These are phyloP conservation scores for Trebouxia gelatinosa DNA, from an alignment of 163 green algal species.

Conservation along the genomic window DNA sequence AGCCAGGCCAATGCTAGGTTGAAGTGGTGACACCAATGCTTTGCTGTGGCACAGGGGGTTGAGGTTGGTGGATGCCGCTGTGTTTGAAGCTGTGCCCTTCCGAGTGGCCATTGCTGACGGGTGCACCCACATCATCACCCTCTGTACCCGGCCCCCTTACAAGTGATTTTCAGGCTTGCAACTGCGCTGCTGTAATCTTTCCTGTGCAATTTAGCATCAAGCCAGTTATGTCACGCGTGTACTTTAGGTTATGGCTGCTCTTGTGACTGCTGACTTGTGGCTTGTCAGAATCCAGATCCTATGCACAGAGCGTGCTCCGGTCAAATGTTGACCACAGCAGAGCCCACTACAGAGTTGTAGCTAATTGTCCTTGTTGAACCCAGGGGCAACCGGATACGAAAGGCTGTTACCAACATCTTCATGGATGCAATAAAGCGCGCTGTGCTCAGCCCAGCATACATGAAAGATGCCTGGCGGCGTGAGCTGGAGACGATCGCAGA, in stretches of 20 bases:
- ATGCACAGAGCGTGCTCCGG: too few relatives aligned
- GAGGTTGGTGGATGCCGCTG: conserved; percentile 77
- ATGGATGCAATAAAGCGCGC: conserved; percentile 55
- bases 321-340: too few relatives aligned
- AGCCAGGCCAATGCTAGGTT: neutral
- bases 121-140: conserved; percentile 83
- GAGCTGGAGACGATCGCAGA: conserved; percentile 48
- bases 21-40: neutral
- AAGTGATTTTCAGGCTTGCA: too few relatives aligned
- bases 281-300: too few relatives aligned
- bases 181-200: neutral
- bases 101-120: conserved; percentile 75
- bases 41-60: conserved; percentile 37
- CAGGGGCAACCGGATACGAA: conserved; percentile 31
- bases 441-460: conserved; percentile 65
- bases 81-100: conserved; percentile 83
- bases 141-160: conserved; percentile 63
- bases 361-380: too few relatives aligned
- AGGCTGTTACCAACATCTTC: conserved; percentile 45
- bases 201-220: too few relatives aligned
- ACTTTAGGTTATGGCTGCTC: too few relatives aligned
- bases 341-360: too few relatives aligned
- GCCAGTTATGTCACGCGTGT: too few relatives aligned
- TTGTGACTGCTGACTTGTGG: neutral
- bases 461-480: conserved; percentile 52